These are phyloP conservation scores for Phaffomyces thermotolerans DNA, from an alignment of 805 yeast species.

Conservation along the genomic window DNA sequence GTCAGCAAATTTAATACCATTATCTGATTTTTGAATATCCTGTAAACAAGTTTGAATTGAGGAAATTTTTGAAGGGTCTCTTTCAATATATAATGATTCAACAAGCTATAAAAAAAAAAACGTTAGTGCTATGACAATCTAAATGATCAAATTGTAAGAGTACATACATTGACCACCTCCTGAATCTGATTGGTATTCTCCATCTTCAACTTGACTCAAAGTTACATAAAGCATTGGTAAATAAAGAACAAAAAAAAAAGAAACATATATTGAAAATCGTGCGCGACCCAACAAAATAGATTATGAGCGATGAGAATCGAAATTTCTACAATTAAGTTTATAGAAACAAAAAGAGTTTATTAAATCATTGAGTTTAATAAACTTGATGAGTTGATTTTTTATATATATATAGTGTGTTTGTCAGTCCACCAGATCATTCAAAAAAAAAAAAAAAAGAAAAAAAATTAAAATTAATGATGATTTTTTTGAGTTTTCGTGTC, in stretches of 20 bases:
- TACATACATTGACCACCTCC: constrained; percentile 8
- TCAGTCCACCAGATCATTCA: too few species aligned
- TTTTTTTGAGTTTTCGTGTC: background rate
- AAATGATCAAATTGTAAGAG: background rate
- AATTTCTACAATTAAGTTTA: too few species aligned
- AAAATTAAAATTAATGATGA: background rate
- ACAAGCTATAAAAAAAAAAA: constrained; percentile 10
- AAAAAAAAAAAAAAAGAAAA: background rate
- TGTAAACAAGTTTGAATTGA: constrained; percentile 51
- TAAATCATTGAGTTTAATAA: too few species aligned
- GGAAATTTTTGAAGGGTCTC: constrained; percentile 29
- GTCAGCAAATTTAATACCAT: constrained; percentile 54
- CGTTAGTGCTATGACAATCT: background rate
- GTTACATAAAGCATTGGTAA: too few species aligned
- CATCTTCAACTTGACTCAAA: background rate
- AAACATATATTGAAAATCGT: too few species aligned
- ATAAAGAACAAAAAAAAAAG: too few species aligned
- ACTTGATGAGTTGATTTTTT: too few species aligned
- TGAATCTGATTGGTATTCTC: background rate
- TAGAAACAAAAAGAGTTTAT: too few species aligned
- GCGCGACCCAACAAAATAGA: too few species aligned
- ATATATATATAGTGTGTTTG: too few species aligned
- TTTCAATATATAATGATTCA: constrained; percentile 18
- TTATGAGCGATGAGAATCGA: too few species aligned
- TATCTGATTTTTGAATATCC: constrained; percentile 44